phyloP scores from a whole-genome alignment of 2,329 filamentous ascomycete species.

The Westerdykella sp. region DNA sequence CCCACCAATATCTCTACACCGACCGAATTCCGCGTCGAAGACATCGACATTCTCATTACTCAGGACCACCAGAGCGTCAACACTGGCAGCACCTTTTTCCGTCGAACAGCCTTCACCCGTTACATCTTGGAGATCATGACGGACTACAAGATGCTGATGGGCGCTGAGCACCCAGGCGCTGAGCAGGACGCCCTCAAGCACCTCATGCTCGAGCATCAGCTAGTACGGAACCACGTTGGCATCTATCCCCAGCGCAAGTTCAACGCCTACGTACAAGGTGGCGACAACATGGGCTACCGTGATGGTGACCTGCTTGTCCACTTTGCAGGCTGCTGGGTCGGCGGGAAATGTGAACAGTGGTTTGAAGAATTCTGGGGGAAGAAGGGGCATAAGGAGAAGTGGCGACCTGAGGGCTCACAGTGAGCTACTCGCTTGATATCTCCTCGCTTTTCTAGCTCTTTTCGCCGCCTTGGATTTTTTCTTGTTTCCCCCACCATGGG shows the following conservation, averaged over 20 bases:
- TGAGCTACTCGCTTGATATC: no score
- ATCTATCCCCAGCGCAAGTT: conserved; percentile 35
- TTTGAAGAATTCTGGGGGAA: conserved; percentile 35
- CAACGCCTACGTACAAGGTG: conserved; percentile 35
- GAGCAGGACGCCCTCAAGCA: conserved; percentile 36
- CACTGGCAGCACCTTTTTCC: conserved; percentile 37
- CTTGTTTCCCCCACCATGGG: no score
- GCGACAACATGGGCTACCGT: conserved; percentile 33
- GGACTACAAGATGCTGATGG: conserved; percentile 34
- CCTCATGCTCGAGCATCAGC: conserved; percentile 30
- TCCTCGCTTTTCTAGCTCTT: no score
- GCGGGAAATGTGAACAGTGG: conserved; percentile 26
- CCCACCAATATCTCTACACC: conserved; percentile 24
- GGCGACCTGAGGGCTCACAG: conserved; percentile 10
- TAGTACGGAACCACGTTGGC: conserved; percentile 34
- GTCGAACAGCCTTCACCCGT: conserved; percentile 34
- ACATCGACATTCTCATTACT: conserved; percentile 37
- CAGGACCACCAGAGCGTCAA: conserved; percentile 40
- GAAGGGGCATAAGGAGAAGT: conserved; percentile 18
- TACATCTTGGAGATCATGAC: conserved; percentile 37
- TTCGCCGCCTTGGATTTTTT: no score
- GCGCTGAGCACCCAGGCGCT: conserved; percentile 24
- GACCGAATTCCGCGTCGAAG: conserved; percentile 22
- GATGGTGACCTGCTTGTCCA: conserved; percentile 38
- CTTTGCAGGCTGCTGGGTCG: conserved; percentile 39